Conservation (phyloP, 306 rosid genomes). For the Sicyos baderoa region DNA sequence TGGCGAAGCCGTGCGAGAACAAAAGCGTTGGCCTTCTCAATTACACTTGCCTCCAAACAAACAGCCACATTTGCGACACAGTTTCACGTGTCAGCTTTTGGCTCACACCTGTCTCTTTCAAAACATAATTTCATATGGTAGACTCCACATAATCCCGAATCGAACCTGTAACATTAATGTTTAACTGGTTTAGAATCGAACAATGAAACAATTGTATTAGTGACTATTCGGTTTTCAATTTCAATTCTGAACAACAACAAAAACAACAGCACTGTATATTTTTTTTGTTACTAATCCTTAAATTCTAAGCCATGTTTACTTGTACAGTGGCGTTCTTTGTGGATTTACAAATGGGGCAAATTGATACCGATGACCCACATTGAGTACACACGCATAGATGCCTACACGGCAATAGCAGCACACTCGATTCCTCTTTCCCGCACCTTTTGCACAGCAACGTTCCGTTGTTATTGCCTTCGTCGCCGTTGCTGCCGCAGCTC, state of each 20-base stretch:
- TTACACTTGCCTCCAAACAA: conserved; percentile 20
- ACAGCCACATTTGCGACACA: conserved; percentile 79
- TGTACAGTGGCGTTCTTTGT: conserved; percentile 62
- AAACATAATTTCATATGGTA: too few species aligned
- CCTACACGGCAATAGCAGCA: conserved; percentile 80
- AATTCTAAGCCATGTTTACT: conserved; percentile 44
- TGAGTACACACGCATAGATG: conserved; percentile 75
- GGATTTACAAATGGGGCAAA: conserved; percentile 89
- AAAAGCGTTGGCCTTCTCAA: conserved; percentile 4
- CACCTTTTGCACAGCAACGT: conserved; percentile 63
- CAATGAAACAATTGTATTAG: too few species aligned
- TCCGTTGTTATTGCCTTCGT: background rate
- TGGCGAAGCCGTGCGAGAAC: too few species aligned
- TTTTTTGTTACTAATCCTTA: too few species aligned
- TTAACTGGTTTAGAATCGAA: too few species aligned
- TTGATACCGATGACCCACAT: conserved; percentile 57
- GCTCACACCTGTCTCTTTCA: conserved; percentile 46
- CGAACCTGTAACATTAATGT: too few species aligned
- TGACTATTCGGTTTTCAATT: too few species aligned
- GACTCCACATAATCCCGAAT: too few species aligned
- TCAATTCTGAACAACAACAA: too few species aligned
- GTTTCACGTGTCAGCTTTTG: conserved; percentile 25
- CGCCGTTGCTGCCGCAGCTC: conserved; percentile 50
- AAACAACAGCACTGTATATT: too few species aligned
- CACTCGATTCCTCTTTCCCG: conserved; percentile 71